Percentiles rank a stretch among this genome's conserved stretches.
These are phyloP conservation scores for Blastocystis sp. DNA, from an alignment of 352 stramenopile genomes.

Conservation along the genomic window DNA sequence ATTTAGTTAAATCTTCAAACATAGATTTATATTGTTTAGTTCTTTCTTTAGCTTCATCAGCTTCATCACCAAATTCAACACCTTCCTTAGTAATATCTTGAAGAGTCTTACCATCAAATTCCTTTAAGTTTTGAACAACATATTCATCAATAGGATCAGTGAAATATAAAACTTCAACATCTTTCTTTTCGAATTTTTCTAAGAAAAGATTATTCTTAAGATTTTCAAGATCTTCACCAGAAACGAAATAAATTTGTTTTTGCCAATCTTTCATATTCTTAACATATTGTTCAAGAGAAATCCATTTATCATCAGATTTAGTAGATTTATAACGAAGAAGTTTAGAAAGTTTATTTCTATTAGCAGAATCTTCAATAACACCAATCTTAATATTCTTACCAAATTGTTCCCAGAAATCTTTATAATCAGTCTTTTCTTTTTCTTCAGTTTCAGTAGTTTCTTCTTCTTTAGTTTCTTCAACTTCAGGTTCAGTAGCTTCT, in stretches of 20 bases:
- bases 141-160: slow-evolving; percentile 94
- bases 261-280: slow-evolving; percentile 93
- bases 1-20: slow-evolving; percentile 79
- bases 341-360: slow-evolving; percentile 78
- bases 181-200: slow-evolving; percentile 81
- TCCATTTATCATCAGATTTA: slow-evolving; percentile 66
- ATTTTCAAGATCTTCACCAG: slow-evolving; percentile 69
- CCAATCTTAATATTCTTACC: slow-evolving; percentile 92
- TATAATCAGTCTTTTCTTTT: slow-evolving; percentile 65
- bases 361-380: slow-evolving; percentile 84
- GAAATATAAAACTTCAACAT: slow-evolving; percentile 92
- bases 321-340: slow-evolving; percentile 84
- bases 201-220: slow-evolving; percentile 80
- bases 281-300: slow-evolving; percentile 82
- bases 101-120: slow-evolving; percentile 77
- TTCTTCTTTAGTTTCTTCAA: slow-evolving; percentile 51
- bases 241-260: slow-evolving; percentile 92
- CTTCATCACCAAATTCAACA: slow-evolving; percentile 91
- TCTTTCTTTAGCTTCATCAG: slow-evolving; percentile 72
- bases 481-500: slow-evolving; percentile 47
- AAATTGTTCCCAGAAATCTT: slow-evolving; percentile 92
- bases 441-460: slow-evolving; percentile 33
- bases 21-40: slow-evolving; percentile 83
- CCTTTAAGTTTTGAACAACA: slow-evolving; percentile 71
- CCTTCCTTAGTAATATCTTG: slow-evolving; percentile 87